Conservation (phyloP, 805 yeast genomes). For the Ogataea paraovalis region DNA sequence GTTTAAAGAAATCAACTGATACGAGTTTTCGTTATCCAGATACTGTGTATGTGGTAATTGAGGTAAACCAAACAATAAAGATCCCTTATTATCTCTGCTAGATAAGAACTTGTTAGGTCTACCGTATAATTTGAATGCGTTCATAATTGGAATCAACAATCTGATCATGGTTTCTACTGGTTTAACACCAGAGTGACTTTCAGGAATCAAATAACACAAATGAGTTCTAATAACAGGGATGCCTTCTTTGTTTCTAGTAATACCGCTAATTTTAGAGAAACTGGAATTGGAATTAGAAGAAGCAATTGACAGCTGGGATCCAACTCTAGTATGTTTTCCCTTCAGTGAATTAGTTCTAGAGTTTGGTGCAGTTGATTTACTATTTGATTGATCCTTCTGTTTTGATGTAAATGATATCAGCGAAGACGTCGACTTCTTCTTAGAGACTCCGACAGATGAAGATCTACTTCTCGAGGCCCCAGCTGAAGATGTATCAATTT, state of each 20-base stretch:
- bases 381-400: constrained; percentile 6
- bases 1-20: constrained; percentile 30
- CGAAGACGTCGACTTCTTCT: constrained; percentile 28
- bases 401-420: constrained; percentile 16
- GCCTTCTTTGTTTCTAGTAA: constrained; percentile 19
- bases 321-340: constrained; percentile 13
- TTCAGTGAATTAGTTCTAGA: constrained; percentile 16
- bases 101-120: constrained; percentile 59
- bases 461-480: constrained; percentile 25
- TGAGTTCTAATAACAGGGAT: constrained; percentile 24
- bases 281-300: constrained; percentile 22
- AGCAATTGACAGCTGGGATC: constrained; percentile 23
- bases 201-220: constrained; percentile 50
- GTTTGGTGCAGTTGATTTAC: constrained; percentile 13
- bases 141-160: constrained; percentile 63
- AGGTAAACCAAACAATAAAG: constrained; percentile 70
- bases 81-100: constrained; percentile 27
- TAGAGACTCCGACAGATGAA: constrained; percentile 22
- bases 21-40: constrained; percentile 34
- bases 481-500: constrained; percentile 16
- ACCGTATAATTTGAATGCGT: constrained; percentile 69
- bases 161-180: constrained; percentile 72
- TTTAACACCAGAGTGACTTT: constrained; percentile 65
- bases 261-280: constrained; percentile 2
- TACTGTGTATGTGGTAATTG: constrained; percentile 66